These are phyloP conservation scores for Marasmius oreades DNA, from an alignment of 1,284 basidiomycete genomes.

Conservation along the genomic window DNA sequence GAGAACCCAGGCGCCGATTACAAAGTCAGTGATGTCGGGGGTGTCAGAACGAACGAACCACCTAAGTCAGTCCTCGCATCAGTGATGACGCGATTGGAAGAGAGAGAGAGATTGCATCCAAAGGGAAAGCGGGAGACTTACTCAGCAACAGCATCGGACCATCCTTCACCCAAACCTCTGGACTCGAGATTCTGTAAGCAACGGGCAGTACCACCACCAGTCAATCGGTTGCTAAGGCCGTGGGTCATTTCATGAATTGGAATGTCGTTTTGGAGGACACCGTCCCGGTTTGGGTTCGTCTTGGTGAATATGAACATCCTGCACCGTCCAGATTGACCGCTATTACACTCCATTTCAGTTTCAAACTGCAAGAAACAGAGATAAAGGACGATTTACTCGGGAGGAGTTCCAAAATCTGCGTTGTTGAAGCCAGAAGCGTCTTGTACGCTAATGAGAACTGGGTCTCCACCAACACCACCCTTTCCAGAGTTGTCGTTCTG, in stretches of 20 bases:
- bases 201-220: conserved; percentile 12
- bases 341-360: conserved; percentile 20
- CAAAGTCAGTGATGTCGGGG: conserved; percentile 47
- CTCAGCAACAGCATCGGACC: conserved; percentile 20
- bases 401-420: neutral
- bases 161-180: conserved; percentile 16
- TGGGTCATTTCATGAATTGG: no score
- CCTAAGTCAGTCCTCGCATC: conserved; percentile 24
- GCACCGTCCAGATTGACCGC: conserved; percentile 35
- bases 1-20: conserved; percentile 29
- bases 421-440: conserved; percentile 20
- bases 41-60: conserved; percentile 32
- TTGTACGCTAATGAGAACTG: conserved; percentile 38
- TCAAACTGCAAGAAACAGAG: no score
- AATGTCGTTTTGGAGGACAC: conserved; percentile 1
- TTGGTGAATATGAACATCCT: conserved; percentile 21
- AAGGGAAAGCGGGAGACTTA: no score
- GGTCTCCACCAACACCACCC: conserved; percentile 35
- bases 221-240: conserved; percentile 11
- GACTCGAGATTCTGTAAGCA: conserved; percentile 13
- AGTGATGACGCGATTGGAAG: no score
- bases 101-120: conserved; percentile 16
- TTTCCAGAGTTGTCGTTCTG: conserved; percentile 39
- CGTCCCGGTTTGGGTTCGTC: conserved; percentile 13
- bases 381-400: no score